These are phyloP conservation scores for Hymenoscyphus albidus DNA, from an alignment of 2,329 filamentous ascomycete species.

Conservation along the genomic window DNA sequence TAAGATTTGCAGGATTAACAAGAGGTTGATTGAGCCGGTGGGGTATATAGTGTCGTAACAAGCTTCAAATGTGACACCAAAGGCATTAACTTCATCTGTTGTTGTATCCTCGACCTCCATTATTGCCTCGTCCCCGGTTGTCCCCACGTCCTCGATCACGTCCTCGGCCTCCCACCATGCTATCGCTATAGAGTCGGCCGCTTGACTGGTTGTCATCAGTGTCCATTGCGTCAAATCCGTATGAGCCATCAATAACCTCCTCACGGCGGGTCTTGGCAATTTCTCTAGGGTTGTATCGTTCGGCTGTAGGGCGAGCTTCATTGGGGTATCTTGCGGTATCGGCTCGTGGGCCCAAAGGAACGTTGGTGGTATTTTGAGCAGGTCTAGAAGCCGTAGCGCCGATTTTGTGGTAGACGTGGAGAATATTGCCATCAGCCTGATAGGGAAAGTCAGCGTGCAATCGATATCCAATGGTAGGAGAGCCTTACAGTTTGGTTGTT, in stretches of 20 bases:
- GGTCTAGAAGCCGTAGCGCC: conserved; percentile 32
- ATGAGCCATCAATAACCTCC: conserved; percentile 35
- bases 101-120: conserved; percentile 23
- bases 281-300: conserved; percentile 27
- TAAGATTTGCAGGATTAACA: neutral
- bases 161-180: conserved; percentile 23
- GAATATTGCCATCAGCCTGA: conserved; percentile 68
- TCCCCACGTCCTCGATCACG: conserved; percentile 19
- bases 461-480: neutral
- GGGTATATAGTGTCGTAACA: neutral
- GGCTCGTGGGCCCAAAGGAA: conserved; percentile 33
- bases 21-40: neutral
- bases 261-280: conserved; percentile 20
- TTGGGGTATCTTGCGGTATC: conserved; percentile 23
- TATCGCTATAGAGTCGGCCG: conserved; percentile 33
- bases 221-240: conserved; percentile 37
- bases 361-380: conserved; percentile 15
- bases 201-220: conserved; percentile 28
- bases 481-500: conserved; percentile 69
- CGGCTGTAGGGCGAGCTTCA: conserved; percentile 21
- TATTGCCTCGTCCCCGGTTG: conserved; percentile 24
- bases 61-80: conserved; percentile 1
- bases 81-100: conserved; percentile 19
- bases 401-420: conserved; percentile 69
- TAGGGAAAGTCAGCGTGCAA: neutral